Percentiles rank a stretch among this genome's conserved stretches.
Evolutionary conservation across 306 rosid species (phyloP).

Genomic region (Albizia julibrissin): DNA sequence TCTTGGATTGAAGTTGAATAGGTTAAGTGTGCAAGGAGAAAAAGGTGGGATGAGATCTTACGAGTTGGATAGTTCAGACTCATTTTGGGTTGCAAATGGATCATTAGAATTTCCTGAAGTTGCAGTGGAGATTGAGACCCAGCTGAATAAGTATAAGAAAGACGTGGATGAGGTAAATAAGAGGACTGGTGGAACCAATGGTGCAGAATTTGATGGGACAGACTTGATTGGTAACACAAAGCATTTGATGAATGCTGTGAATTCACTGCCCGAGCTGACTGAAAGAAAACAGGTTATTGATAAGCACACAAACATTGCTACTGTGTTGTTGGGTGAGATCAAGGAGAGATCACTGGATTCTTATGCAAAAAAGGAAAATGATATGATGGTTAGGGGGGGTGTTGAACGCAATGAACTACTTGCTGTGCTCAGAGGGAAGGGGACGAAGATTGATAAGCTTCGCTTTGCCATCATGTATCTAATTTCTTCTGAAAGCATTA

Average conservation of each 20-base stretch:
- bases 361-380: conserved; percentile 87
- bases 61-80: conserved; percentile 81
- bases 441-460: conserved; percentile 87
- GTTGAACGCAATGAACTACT: conserved; percentile 80
- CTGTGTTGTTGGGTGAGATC: conserved; percentile 88
- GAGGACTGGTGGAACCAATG: conserved; percentile 82
- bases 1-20: conserved; percentile 84
- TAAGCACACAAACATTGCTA: conserved; percentile 95
- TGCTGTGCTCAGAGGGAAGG: conserved; percentile 77
- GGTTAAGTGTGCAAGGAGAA: conserved; percentile 86
- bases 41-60: conserved; percentile 89
- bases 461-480: conserved; percentile 90
- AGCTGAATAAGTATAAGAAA: conserved; percentile 80
- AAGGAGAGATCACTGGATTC: conserved; percentile 96
- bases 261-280: conserved; percentile 91
- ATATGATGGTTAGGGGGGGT: conserved; percentile 89
- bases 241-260: conserved; percentile 98
- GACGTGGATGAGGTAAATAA: conserved; percentile 97
- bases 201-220: conserved; percentile 87
- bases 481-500: conserved; percentile 78
- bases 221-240: conserved; percentile 93
- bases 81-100: conserved; percentile 89
- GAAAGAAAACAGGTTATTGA: conserved; percentile 94
- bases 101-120: conserved; percentile 89
- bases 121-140: conserved; percentile 92